These are phyloP conservation scores for Acer yangbiense DNA, from an alignment of 345 rosid species.

Conservation along the genomic window DNA sequence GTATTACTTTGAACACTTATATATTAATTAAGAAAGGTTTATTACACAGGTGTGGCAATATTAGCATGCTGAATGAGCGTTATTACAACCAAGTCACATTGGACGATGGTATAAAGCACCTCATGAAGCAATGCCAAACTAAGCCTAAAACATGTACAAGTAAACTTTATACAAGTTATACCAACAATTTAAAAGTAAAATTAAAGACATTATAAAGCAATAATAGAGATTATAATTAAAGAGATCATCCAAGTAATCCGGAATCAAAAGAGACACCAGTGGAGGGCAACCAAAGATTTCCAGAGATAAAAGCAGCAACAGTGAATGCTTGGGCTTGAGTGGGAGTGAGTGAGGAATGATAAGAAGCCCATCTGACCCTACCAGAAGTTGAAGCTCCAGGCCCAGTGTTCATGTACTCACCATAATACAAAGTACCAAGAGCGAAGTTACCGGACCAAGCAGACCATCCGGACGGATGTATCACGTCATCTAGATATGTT, in stretches of 20 bases:
- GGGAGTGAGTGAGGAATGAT: background rate
- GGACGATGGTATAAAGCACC: too few relatives aligned
- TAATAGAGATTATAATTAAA: too few relatives aligned
- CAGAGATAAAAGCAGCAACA: conserved; percentile 24
- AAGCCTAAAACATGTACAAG: too few relatives aligned
- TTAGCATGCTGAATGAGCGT: too few relatives aligned
- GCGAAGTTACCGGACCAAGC: conserved; percentile 28
- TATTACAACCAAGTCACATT: too few relatives aligned
- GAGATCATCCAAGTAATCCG: conserved; percentile 21
- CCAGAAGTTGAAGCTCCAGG: conserved; percentile 27
- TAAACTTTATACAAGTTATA: too few relatives aligned
- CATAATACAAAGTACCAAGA: conserved; percentile 30
- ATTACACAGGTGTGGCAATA: too few relatives aligned
- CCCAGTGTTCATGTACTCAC: conserved; percentile 35
- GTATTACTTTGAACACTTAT: too few relatives aligned
- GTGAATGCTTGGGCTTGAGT: conserved; percentile 29
- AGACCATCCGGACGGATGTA: conserved; percentile 32
- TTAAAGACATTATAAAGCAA: too few relatives aligned
- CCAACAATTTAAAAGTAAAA: too few relatives aligned
- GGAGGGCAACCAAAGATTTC: conserved; percentile 37
- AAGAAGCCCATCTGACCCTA: conserved; percentile 32
- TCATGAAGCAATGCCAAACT: too few relatives aligned
- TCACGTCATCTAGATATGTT: conserved; percentile 16
- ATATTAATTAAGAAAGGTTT: too few relatives aligned
- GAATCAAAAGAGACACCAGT: conserved; percentile 37